phyloP scores from a whole-genome alignment of 2,329 filamentous ascomycete species.

The Fusarium illudens region DNA sequence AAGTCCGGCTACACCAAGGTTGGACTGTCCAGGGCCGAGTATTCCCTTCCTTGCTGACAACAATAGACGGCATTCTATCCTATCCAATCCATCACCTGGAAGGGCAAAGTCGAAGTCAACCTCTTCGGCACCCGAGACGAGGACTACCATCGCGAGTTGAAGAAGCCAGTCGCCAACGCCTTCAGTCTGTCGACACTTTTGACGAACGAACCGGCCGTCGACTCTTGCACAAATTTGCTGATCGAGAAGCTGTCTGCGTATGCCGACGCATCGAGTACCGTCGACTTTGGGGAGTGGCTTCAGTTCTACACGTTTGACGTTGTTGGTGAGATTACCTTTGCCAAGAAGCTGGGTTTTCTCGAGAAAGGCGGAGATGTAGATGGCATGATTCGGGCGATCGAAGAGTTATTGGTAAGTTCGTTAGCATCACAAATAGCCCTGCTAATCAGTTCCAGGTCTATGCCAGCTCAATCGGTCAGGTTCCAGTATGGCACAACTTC shows the following conservation, averaged over 20 bases:
- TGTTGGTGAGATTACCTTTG: background rate
- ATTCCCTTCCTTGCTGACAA: background rate
- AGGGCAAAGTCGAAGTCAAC: background rate
- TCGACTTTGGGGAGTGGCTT: background rate
- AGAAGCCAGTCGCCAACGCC: background rate
- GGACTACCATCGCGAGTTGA: background rate
- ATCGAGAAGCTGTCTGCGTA: background rate
- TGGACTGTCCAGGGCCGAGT: background rate
- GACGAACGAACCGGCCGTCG: background rate
- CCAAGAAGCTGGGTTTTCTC: background rate
- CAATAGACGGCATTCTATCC: background rate
- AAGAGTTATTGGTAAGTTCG: background rate
- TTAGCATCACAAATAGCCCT: too few species aligned
- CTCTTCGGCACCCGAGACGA: background rate
- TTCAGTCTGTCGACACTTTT: background rate
- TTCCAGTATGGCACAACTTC: background rate
- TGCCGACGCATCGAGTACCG: background rate
- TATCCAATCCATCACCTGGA: background rate
- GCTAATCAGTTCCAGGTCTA: background rate
- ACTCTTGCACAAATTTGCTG: background rate
- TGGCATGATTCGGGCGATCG: background rate
- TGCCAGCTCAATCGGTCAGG: background rate
- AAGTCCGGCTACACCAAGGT: constrained; percentile 26
- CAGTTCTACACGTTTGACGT: background rate
- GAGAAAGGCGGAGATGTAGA: background rate